Percentiles rank a stretch among this genome's conserved stretches.
phyloP scores from a whole-genome alignment of 192 early-diverging fungal species.

The Coemansia sp. region DNA sequence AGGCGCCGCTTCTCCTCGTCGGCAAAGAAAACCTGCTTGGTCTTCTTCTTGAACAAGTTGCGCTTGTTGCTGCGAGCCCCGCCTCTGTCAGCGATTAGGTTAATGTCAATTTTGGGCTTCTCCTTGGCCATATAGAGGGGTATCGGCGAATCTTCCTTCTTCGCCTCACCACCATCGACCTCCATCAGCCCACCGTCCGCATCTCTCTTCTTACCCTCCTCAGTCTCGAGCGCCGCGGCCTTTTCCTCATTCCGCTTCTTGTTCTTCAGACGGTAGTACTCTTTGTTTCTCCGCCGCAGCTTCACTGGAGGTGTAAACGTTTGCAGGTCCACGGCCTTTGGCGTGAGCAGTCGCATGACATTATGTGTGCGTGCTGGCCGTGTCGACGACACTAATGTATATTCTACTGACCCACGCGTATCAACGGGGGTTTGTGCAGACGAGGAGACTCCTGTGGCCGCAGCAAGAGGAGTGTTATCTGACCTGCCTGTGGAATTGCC shows the following conservation, averaged over 20 bases:
- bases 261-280: slow-evolving; percentile 46
- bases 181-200: slow-evolving; percentile 7
- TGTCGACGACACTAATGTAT: slow-evolving; percentile 64
- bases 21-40: slow-evolving; percentile 77
- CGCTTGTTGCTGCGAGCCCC: slow-evolving; percentile 76
- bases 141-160: slow-evolving; percentile 14
- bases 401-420: slow-evolving; percentile 55
- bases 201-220: slow-evolving; percentile 17
- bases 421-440: slow-evolving; percentile 1
- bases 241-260: slow-evolving; percentile 52
- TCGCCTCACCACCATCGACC: background rate
- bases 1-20: slow-evolving; percentile 72
- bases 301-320: slow-evolving; percentile 62
- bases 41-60: slow-evolving; percentile 79
- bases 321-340: slow-evolving; percentile 57
- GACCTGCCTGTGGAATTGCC: slow-evolving; percentile 3
- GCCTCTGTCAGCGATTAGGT: slow-evolving; percentile 72
- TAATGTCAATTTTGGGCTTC: slow-evolving; percentile 57
- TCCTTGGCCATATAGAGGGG: background rate
- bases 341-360: slow-evolving; percentile 68
- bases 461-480: slow-evolving; percentile 28
- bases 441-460: slow-evolving; percentile 8
- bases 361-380: slow-evolving; percentile 59
- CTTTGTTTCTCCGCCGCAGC: slow-evolving; percentile 45
- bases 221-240: slow-evolving; percentile 40